These are phyloP conservation scores for Erythrophleum fordii DNA, from an alignment of 306 rosid species.

Conservation along the genomic window DNA sequence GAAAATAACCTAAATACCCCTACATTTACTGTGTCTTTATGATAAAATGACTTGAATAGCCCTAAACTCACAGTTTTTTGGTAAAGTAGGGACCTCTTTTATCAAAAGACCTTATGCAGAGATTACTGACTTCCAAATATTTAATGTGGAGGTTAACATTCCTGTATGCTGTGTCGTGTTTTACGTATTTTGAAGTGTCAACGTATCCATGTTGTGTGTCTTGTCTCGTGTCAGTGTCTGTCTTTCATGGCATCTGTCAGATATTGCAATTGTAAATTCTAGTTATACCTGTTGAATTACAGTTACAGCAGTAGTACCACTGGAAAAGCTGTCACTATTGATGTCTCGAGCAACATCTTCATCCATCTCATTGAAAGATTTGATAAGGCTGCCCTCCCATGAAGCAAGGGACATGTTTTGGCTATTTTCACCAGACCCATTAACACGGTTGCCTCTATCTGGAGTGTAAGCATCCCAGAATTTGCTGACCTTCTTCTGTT, in stretches of 20 bases:
- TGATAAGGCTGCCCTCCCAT: conserved; percentile 65
- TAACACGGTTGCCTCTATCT: neutral
- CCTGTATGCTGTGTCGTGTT: neutral
- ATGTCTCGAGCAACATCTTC: conserved; percentile 53
- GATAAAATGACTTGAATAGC: neutral
- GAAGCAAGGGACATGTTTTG: conserved; percentile 50
- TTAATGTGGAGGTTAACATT: neutral
- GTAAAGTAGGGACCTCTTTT: neutral
- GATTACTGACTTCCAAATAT: neutral
- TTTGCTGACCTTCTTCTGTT: conserved; percentile 32
- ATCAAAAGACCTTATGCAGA: neutral
- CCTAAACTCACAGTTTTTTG: neutral
- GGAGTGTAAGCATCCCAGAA: neutral
- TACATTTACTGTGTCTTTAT: neutral
- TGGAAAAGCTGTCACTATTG: conserved; percentile 53
- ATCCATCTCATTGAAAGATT: conserved; percentile 68
- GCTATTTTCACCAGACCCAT: neutral
- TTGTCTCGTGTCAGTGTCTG: neutral
- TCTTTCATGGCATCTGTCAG: neutral
- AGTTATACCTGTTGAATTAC: conserved; percentile 72
- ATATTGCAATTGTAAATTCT: conserved; percentile 5
- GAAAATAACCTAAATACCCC: neutral
- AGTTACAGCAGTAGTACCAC: conserved; percentile 81
- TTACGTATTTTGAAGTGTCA: neutral
- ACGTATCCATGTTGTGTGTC: neutral